Base-by-base conservation (phyloP, 2,329 filamentous ascomycete genomes). In the Scedosporium boydii region DNA sequence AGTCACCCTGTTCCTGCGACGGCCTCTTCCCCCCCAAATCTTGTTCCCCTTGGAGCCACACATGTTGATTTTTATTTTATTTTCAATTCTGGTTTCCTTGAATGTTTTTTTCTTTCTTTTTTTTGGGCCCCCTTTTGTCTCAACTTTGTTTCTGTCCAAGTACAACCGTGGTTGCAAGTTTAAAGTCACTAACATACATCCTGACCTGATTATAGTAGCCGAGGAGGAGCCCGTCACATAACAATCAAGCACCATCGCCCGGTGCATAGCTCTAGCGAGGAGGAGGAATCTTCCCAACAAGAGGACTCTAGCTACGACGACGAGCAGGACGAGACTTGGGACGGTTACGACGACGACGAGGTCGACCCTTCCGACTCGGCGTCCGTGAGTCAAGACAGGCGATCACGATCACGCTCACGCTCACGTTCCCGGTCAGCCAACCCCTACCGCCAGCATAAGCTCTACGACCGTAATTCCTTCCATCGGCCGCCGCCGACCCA, bases 331-430 rank as follows among this genome's bases (percentile, higher is more conserved):
- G 68, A 71, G 12, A 21, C 21, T 23, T 55, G 51, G 58, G 59
- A 70, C n/a, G 71, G 65, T 42, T 74, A 73, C 29, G 74, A 73
- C 51, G 68, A 69, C 63, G 71, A 73, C 66, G 71, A 79, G 62
- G 72, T 69, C 65, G 79, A 82, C 2, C 83, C 83, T 14, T 80
- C 79, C 41, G 84, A 87, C 69, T 86, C 84, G 6, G 84, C 83
- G 18, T 87, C 84, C 46, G 71, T 71, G 38, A 74, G 71, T 65
- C 75, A 71, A 68, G 74, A 72, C 38, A 23, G 51, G 18, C 69
- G 69, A 65, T 67, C 69, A 44, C 66, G 65, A 41, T 59, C 65
- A 29, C 69, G 63, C 29, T 63, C 66, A 3, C 67, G 66, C 44
- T 51, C 66, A 56, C 61, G 65, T 6, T 62, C 61, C 16, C 65